Percentiles rank a stretch among this genome's conserved stretches.
These are phyloP conservation scores for Margaritispora aquatica DNA, from an alignment of 495 filamentous ascomycete species.

Conservation along the genomic window DNA sequence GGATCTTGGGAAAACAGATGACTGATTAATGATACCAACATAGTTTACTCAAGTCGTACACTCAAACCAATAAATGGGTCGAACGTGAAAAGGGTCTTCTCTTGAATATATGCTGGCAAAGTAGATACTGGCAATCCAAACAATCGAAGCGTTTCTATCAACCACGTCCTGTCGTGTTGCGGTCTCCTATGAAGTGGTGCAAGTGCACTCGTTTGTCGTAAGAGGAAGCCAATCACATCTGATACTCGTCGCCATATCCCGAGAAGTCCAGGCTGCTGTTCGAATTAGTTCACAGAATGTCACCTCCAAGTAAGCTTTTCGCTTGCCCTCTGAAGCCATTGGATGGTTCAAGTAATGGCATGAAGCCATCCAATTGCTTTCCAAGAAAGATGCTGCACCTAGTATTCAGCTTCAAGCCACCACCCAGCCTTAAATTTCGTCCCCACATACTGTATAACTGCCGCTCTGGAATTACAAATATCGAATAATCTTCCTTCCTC, in stretches of 20 bases:
- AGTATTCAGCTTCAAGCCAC: background rate
- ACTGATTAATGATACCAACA: background rate
- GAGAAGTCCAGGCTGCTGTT: too few relatives aligned
- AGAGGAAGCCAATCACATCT: too few relatives aligned
- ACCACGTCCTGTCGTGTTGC: too few relatives aligned
- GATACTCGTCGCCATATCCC: too few relatives aligned
- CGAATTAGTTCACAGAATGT: background rate
- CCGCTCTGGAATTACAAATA: background rate
- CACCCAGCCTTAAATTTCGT: background rate
- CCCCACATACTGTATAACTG: background rate
- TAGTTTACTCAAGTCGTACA: too few relatives aligned
- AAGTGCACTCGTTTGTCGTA: background rate
- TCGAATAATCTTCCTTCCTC: background rate
- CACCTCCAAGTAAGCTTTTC: background rate
- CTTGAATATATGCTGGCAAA: too few relatives aligned
- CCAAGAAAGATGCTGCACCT: background rate
- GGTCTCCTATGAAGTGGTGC: too few relatives aligned
- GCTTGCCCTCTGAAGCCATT: background rate
- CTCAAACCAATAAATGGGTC: too few relatives aligned
- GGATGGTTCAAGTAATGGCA: background rate
- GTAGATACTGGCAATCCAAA: too few relatives aligned
- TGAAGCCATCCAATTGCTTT: background rate
- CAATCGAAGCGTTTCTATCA: too few relatives aligned
- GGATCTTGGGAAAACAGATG: constrained; percentile 35
- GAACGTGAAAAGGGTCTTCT: too few relatives aligned